Evolutionary conservation across 352 stramenopile species (phyloP).

Genomic region (Phytopythium litorale): DNA sequence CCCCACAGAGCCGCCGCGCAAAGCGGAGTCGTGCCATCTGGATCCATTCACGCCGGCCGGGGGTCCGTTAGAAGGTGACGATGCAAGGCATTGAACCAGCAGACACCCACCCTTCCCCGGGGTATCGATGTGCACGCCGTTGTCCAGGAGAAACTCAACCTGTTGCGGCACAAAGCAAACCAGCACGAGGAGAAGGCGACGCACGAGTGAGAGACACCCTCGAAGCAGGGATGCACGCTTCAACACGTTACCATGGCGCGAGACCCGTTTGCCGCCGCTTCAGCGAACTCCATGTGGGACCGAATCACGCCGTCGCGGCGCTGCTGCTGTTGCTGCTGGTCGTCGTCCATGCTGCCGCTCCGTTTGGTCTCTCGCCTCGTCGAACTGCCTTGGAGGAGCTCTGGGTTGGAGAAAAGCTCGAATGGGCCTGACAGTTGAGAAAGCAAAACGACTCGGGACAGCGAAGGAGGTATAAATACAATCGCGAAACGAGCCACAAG

Average conservation of each 20-base stretch:
- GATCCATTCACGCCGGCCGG: not conserved
- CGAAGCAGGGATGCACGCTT: not conserved
- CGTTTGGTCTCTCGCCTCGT: not conserved
- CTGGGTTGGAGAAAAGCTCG: not conserved
- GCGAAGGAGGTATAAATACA: not conserved
- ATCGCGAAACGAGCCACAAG: not conserved
- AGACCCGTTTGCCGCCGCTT: conserved; percentile 57
- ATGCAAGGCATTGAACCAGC: not conserved
- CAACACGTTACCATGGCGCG: conserved; percentile 38
- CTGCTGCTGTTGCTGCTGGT: conserved; percentile 20
- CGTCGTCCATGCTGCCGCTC: conserved; percentile 19
- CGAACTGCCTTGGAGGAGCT: not conserved
- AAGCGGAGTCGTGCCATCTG: conserved; percentile 62
- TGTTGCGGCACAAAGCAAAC: conserved; percentile 6
- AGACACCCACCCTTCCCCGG: conserved; percentile 35
- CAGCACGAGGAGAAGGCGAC: not conserved
- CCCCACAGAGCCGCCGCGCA: conserved; percentile 59
- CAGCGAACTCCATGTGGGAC: conserved; percentile 59
- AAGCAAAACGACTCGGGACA: not conserved
- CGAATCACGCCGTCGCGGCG: conserved; percentile 41
- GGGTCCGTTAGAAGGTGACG: not conserved
- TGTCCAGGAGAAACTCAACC: conserved; percentile 62
- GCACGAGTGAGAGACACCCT: not conserved
- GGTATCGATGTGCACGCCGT: conserved; percentile 41
- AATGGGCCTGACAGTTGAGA: not conserved